phyloP scores from a whole-genome alignment of 305 asterid genomes.

The Nicotiana rustica region DNA sequence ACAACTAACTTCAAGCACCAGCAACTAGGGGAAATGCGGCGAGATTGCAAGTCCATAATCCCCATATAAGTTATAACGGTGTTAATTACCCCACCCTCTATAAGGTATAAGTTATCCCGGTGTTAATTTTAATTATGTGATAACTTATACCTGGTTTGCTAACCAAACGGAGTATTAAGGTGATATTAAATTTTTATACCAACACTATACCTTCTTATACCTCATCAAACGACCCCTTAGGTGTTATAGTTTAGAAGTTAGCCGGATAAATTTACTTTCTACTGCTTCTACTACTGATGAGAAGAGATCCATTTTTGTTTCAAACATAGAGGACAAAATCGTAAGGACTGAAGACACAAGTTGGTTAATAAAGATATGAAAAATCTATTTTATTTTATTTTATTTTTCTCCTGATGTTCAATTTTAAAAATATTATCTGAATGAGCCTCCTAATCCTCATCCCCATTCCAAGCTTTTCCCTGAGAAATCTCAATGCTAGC shows the following conservation, averaged over 20 bases:
- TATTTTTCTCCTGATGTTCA: not conserved
- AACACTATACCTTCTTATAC: too few species aligned
- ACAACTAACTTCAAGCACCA: not conserved
- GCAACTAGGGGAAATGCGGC: not conserved
- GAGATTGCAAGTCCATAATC: not conserved
- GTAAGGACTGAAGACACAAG: not conserved
- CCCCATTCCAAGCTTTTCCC: not conserved
- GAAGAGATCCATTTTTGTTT: not conserved
- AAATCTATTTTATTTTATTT: not conserved
- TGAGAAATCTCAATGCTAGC: slow-evolving; percentile 26
- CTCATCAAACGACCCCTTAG: too few species aligned
- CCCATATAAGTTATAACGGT: not conserved
- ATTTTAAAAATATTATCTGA: not conserved
- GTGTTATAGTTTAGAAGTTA: not conserved
- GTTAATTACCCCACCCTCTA: too few species aligned
- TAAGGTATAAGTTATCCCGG: too few species aligned
- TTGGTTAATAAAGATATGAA: not conserved
- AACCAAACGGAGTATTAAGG: too few species aligned
- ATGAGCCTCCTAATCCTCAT: slow-evolving; percentile 17
- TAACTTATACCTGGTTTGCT: too few species aligned
- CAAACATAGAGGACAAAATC: not conserved
- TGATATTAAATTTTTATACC: too few species aligned
- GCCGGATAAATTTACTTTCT: not conserved
- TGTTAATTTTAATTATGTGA: too few species aligned
- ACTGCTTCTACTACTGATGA: not conserved